Percentiles rank a stretch among this genome's conserved stretches.
Conservation (phyloP, 257 asterid species). For the Plantago elongata region DNA sequence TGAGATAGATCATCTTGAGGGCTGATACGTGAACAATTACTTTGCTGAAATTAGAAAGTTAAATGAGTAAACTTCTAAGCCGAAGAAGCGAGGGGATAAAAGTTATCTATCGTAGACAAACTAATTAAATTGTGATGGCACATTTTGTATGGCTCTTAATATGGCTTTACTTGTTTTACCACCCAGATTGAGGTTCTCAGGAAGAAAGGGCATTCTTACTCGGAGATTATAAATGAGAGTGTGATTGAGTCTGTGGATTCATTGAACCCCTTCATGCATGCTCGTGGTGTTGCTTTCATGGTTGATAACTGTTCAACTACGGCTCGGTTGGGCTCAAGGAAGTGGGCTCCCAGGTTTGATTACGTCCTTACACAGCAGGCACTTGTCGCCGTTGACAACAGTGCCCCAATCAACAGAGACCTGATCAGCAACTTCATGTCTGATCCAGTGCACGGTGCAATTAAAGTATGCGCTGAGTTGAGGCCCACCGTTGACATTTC, state of each 20-base stretch:
- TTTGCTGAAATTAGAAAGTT: no score
- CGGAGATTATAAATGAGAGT: constrained; percentile 88
- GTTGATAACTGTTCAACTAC: constrained; percentile 97
- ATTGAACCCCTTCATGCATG: constrained; percentile 92
- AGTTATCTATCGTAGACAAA: no score
- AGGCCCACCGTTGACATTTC: constrained; percentile 95
- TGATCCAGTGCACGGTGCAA: constrained; percentile 81
- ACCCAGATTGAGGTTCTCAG: constrained; percentile 79
- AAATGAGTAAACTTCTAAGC: no score
- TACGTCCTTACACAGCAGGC: constrained; percentile 92
- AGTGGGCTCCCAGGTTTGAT: constrained; percentile 95
- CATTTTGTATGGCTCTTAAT: neutral
- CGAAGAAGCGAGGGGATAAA: no score
- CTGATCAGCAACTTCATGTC: constrained; percentile 84
- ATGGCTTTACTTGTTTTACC: neutral
- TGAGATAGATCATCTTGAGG: no score
- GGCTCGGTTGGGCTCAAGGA: constrained; percentile 86
- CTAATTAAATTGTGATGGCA: no score
- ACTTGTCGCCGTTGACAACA: constrained; percentile 66
- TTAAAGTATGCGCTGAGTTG: constrained; percentile 76
- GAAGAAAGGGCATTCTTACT: constrained; percentile 95
- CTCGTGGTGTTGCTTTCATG: constrained; percentile 97
- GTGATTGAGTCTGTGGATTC: constrained; percentile 93
- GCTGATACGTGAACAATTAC: no score
- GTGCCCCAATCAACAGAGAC: constrained; percentile 60